Conservation (phyloP, 148 eudicot genomes). For the Chenopodium suecicum region DNA sequence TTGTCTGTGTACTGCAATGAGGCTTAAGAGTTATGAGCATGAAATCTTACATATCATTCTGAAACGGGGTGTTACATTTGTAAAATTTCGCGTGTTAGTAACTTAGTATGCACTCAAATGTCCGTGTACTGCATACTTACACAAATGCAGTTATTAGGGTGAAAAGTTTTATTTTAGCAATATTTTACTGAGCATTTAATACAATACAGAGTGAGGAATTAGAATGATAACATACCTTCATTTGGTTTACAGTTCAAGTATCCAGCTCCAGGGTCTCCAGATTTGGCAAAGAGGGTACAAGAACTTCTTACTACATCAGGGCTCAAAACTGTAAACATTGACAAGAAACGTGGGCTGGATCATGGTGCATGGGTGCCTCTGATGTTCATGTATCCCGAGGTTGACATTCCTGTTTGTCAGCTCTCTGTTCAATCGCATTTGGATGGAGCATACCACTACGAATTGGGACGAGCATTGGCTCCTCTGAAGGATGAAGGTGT, state of each 20-base stretch:
- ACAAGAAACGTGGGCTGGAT: constrained; percentile 78
- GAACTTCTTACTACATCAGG: constrained; percentile 59
- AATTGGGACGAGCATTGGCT: constrained; percentile 71
- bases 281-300: constrained; percentile 61
- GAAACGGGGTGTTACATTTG: no score
- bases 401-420: constrained; percentile 85
- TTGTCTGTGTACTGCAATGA: no score
- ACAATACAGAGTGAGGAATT: background rate
- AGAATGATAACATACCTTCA: background rate
- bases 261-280: constrained; percentile 85
- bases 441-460: constrained; percentile 66
- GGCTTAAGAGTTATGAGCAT: no score
- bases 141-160: background rate
- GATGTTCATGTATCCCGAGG: constrained; percentile 93
- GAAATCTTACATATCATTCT: no score
- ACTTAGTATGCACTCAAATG: no score
- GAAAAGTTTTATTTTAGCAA: background rate
- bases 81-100: no score
- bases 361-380: constrained; percentile 96
- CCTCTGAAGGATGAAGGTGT: constrained; percentile 79
- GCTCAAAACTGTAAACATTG: constrained; percentile 42
- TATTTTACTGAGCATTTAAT: background rate
- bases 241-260: constrained; percentile 59
- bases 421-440: constrained; percentile 57
- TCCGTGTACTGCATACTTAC: no score